Evolutionary conservation across 1,284 basidiomycete genomes (phyloP).

Genomic region (Cryptococcus hybrid): DNA sequence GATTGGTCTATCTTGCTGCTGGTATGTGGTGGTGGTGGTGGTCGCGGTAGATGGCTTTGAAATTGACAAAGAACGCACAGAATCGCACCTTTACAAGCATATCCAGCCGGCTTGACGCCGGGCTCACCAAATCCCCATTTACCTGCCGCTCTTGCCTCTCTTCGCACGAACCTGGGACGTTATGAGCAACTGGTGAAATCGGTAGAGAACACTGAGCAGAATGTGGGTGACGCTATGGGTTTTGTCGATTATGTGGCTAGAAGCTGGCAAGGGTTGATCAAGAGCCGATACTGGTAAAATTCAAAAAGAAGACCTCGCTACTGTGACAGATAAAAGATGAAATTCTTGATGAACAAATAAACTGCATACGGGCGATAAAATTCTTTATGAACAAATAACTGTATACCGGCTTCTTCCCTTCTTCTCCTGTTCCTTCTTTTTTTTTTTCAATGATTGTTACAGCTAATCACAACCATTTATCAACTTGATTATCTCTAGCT

Average conservation of each 20-base stretch:
- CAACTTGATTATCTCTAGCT: neutral
- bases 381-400: neutral
- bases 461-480: neutral
- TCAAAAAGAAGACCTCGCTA: neutral
- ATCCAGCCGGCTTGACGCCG: slow-evolving; percentile 7
- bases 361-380: neutral
- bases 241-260: slow-evolving; percentile 30
- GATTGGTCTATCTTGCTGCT: slow-evolving; percentile 35
- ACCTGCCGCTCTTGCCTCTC: slow-evolving; percentile 20
- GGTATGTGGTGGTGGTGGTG: slow-evolving; percentile 16
- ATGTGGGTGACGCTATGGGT: slow-evolving; percentile 24
- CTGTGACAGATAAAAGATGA: neutral
- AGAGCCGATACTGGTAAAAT: slow-evolving; percentile 33
- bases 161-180: slow-evolving; percentile 25
- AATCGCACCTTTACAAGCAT: slow-evolving; percentile 40
- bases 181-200: slow-evolving; percentile 16
- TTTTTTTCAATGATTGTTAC: neutral
- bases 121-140: slow-evolving; percentile 26
- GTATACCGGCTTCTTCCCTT: neutral
- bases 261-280: slow-evolving; percentile 31
- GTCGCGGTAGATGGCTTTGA: no score
- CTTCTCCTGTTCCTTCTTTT: neutral
- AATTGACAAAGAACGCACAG: slow-evolving; percentile 11
- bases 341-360: neutral
- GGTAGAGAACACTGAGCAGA: slow-evolving; percentile 22